Conservation (phyloP, 2,329 filamentous ascomycete species). For the Fusarium paranaense region DNA sequence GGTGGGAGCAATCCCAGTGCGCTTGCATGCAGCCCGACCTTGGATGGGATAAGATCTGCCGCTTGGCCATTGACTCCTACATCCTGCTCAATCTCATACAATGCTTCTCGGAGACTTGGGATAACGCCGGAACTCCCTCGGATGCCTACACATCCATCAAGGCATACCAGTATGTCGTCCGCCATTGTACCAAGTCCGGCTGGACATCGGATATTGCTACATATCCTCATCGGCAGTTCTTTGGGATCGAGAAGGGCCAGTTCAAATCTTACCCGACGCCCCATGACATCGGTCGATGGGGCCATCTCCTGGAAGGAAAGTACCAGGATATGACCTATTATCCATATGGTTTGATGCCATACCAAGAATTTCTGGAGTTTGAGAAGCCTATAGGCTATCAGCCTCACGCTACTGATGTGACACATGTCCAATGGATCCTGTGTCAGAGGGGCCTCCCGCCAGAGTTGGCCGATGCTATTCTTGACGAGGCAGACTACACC, state of each 20-base stretch:
- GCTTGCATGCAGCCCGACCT: neutral
- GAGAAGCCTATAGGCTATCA: neutral
- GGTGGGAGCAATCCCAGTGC: neutral
- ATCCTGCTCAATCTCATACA: conserved; percentile 5
- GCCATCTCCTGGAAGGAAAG: neutral
- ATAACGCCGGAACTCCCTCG: rapidly evolving
- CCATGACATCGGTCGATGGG: neutral
- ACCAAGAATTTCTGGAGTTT: conserved; percentile 7
- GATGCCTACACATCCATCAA: neutral
- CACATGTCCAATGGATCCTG: neutral
- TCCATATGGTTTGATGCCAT: conserved; percentile 18
- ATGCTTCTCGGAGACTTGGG: neutral
- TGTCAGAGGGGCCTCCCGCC: neutral
- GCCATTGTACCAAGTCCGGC: neutral
- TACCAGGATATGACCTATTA: neutral
- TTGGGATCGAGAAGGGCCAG: neutral
- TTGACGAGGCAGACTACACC: neutral
- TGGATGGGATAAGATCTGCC: neutral
- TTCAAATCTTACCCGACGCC: neutral
- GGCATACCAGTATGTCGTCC: neutral
- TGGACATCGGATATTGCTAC: neutral
- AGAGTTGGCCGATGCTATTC: neutral
- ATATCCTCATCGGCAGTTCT: conserved; percentile 8
- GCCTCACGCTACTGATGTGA: neutral
- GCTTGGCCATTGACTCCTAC: neutral